Evolutionary conservation across 2,329 filamentous ascomycete species (phyloP).

Genomic region (Colletotrichum viniferum): DNA sequence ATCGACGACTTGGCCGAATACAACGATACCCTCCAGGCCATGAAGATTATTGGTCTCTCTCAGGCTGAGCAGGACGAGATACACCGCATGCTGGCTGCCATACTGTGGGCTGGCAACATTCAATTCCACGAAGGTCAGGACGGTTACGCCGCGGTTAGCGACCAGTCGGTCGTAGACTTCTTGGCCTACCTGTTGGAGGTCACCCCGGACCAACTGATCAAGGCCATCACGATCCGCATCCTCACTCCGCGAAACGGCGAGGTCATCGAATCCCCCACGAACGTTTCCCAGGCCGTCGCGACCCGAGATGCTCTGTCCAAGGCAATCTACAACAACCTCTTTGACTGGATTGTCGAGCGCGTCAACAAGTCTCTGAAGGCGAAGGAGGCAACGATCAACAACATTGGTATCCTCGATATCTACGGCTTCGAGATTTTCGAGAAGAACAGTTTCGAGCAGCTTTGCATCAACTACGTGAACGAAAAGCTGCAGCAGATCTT

Average conservation of each 20-base stretch:
- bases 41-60: conserved; percentile 89
- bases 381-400: conserved; percentile 75
- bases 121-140: conserved; percentile 88
- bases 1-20: conserved; percentile 93
- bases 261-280: conserved; percentile 77
- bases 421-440: conserved; percentile 99
- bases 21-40: conserved; percentile 88
- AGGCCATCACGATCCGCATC: conserved; percentile 88
- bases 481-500: conserved; percentile 99
- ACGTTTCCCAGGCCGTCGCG: conserved; percentile 82
- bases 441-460: conserved; percentile 97
- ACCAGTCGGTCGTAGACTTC: conserved; percentile 93
- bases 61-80: conserved; percentile 94
- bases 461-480: conserved; percentile 99
- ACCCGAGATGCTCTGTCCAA: conserved; percentile 92
- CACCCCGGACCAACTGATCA: conserved; percentile 77
- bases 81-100: conserved; percentile 90
- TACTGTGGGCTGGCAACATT: conserved; percentile 95
- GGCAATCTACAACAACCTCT: conserved; percentile 96
- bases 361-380: conserved; percentile 89
- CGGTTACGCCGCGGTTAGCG: conserved; percentile 84
- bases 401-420: conserved; percentile 96
- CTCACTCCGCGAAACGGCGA: conserved; percentile 72
- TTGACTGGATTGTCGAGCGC: conserved; percentile 96
- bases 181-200: conserved; percentile 93